These are phyloP conservation scores for Grosmannia huntii DNA, from an alignment of 2,329 filamentous ascomycete genomes.

Conservation along the genomic window DNA sequence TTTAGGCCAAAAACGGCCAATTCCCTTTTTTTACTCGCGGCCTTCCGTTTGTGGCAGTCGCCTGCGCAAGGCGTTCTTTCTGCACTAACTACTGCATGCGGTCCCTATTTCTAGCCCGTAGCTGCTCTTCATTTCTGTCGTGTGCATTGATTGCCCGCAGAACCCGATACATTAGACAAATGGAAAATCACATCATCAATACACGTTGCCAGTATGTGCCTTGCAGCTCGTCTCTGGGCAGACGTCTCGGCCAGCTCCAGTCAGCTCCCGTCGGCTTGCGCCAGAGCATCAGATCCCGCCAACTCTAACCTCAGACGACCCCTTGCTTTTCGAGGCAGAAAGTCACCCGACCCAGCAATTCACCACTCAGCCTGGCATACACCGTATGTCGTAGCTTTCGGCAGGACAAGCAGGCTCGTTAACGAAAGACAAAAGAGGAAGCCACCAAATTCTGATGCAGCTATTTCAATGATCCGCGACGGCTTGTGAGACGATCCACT, in stretches of 20 bases:
- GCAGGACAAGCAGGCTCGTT: too few relatives aligned
- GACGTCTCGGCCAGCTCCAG: too few relatives aligned
- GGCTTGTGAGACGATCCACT: slow-evolving; percentile 7
- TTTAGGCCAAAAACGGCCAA: neutral
- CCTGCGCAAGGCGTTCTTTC: neutral
- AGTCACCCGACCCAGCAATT: neutral
- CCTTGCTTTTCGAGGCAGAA: neutral
- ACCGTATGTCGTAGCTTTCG: too few relatives aligned
- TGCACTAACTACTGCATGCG: neutral
- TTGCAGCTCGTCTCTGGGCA: neutral
- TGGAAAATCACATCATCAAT: neutral
- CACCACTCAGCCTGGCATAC: neutral
- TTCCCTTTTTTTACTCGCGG: neutral
- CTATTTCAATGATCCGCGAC: slow-evolving; percentile 5
- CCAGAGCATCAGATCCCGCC: too few relatives aligned
- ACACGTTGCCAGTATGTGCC: neutral
- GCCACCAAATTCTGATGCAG: neutral
- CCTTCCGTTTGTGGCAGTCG: neutral
- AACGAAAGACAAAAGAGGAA: neutral
- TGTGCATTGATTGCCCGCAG: neutral
- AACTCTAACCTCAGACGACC: neutral
- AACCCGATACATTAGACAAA: too few relatives aligned
- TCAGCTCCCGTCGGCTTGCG: too few relatives aligned
- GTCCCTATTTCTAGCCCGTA: neutral
- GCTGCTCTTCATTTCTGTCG: neutral